Base-by-base conservation (phyloP, 305 asterid species). In the Fraxinus sp. region DNA sequence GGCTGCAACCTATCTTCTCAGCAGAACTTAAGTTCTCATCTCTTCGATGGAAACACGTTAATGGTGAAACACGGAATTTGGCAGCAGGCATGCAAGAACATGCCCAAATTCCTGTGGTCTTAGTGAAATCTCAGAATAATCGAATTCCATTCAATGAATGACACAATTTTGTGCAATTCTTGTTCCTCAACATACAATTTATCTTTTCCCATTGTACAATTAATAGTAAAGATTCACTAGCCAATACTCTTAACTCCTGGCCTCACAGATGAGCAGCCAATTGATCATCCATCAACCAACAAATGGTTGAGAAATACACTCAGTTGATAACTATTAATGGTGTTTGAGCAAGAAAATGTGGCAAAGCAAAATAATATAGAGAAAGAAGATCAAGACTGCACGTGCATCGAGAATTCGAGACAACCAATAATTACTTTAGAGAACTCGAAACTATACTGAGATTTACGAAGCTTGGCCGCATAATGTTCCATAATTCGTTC, bases 401-500 rank as follows among this genome's bases (percentile, higher is more conserved):
- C 49, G 49, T 41, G 49, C 49, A 41, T 41, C 49, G 2, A 41
- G 49, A 78, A 39, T 64, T 77, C 41, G 64, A 77, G 81, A 73
- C 77, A 75, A 81, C 66, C 77, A 80, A 46, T 1, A 36, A 76
- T 20, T 73, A 28, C 20, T 28, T 39, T 81, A 81, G 28, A 41
- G 39, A 79, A 79, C 11, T 6, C 39, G 4, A 71, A 37, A 62
- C 46, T 88, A 72, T 87, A 93, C 97, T 91, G 82, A 75, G 91
- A 88, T 84, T 85, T 87, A 77, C 88, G 84, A 57, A 87, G 83
- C 84, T 87, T 92, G 75, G 98, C 92, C n/a, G 93, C 93, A 85
- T 95, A 93, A 78, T 95, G 86, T 85, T 91, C 93, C 87, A 88
- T 91, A 77, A 95, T 95, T 80, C 96, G 89, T 78, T 85, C 91